phyloP scores from a whole-genome alignment of 2,329 filamentous ascomycete species.

The Pyricularia pennisetigena region DNA sequence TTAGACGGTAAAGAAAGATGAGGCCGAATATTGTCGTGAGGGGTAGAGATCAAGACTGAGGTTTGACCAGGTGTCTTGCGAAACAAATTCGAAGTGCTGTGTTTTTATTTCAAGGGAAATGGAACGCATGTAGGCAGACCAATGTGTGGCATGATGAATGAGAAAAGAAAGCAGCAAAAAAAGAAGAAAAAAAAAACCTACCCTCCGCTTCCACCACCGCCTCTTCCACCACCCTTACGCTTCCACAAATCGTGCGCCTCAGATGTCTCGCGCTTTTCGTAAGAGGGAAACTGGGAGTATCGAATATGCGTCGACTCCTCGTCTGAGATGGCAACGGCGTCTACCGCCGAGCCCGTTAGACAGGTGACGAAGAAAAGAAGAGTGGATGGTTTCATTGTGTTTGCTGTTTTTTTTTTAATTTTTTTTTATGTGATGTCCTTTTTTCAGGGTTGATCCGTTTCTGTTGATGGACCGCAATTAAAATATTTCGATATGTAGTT shows the following conservation, averaged over 20 bases:
- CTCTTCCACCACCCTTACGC: slow-evolving; percentile 49
- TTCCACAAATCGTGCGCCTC: slow-evolving; percentile 40
- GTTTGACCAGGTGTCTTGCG: neutral
- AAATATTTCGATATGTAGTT: neutral
- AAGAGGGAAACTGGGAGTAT: neutral
- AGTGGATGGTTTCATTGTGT: slow-evolving; percentile 9
- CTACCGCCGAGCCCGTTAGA: slow-evolving; percentile 8
- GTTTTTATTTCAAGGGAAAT: neutral
- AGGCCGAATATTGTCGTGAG: too few species aligned
- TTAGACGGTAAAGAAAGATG: neutral
- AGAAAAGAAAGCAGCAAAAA: neutral
- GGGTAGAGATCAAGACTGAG: too few species aligned
- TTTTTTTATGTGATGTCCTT: neutral
- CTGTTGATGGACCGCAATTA: neutral
- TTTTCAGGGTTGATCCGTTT: neutral
- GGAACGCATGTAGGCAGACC: neutral
- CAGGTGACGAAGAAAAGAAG: slow-evolving; percentile 7
- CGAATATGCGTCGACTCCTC: slow-evolving; percentile 7
- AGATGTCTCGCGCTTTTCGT: neutral
- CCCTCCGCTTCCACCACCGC: slow-evolving; percentile 25
- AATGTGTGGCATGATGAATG: neutral
- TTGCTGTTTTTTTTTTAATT: neutral
- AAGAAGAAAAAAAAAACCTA: neutral
- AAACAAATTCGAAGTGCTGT: neutral
- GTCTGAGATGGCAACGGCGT: slow-evolving; percentile 14